Evolutionary conservation across 1,284 basidiomycete genomes (phyloP), one percentile per base, ranked within the genome.

Genomic region (Psilocybe mexicana): DNA sequence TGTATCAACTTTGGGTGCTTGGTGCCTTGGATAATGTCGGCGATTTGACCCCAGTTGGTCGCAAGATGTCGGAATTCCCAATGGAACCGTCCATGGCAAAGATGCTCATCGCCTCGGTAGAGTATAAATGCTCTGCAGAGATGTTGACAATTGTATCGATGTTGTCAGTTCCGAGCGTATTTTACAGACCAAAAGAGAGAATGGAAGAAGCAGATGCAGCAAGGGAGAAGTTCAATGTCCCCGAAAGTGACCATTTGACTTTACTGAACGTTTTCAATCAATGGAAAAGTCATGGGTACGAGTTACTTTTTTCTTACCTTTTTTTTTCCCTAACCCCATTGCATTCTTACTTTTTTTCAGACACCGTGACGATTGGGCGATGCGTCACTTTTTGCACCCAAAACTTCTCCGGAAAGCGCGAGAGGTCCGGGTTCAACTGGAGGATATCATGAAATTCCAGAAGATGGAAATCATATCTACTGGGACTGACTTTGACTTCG

Each of bases 1-100:
- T 98, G 96, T 98, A 98, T 73, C 96, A 98, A 73, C 86, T 99
- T 24, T 99, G 97, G 96, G 95, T 98, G 3, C 87, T 99, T 12
- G 95, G 95, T 40, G 97, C 97, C 2, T 82, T 99, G 7, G 94
- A 99, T 78, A 98, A 98, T 65, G 87, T 96, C 25, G 96, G 97
- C n/a, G 93, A 98, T 73, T 79, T 99, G 58, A 99, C 97, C 2
- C 82, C 88, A 0, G 82, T 89, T 51, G 97, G 97, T 1, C 86
- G 92, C 48, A 98, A 96, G 74, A 99, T 99, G 95, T 94, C 93
- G 40, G 95, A 98, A 69, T 99, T 98, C 75, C 96, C 95, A 3
- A 96, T 96, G 93, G 94, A 96, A 70, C 97, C 97, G 2, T 94
- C 92, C 4, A 91, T 99, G 81, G 94, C 94, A 28, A 99, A 99